Conservation (phyloP, 495 filamentous ascomycete genomes). For the Annulohypoxylon nitens region DNA sequence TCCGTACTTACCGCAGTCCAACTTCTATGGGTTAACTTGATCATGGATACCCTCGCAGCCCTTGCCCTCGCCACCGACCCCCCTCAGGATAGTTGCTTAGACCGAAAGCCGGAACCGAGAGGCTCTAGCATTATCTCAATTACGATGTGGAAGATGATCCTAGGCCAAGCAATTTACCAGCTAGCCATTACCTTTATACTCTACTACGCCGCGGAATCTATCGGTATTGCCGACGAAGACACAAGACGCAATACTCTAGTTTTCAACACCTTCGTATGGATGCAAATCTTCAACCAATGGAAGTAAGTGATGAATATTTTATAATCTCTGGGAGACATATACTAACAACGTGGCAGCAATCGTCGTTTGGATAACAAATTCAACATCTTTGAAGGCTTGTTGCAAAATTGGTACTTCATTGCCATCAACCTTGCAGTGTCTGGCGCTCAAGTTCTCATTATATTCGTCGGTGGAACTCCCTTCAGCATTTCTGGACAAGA, state of each 20-base stretch:
- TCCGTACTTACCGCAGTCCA: constrained; percentile 89
- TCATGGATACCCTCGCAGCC: constrained; percentile 94
- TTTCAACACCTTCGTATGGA: constrained; percentile 97
- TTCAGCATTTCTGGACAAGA: constrained; percentile 72
- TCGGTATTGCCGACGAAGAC: constrained; percentile 67
- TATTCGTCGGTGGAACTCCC: constrained; percentile 79
- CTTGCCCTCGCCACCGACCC: constrained; percentile 88
- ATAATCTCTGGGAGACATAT: not conserved
- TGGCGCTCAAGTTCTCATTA: constrained; percentile 82
- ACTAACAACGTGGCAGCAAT: constrained; percentile 67
- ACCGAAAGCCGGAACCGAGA: constrained; percentile 88
- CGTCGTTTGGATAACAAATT: constrained; percentile 88
- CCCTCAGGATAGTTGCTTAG: constrained; percentile 79
- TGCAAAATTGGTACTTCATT: constrained; percentile 83
- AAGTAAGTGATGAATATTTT: constrained; percentile 68
- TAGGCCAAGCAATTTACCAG: constrained; percentile 87
- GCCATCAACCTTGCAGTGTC: constrained; percentile 85
- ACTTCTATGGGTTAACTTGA: constrained; percentile 91
- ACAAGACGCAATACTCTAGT: constrained; percentile 77
- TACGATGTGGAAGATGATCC: constrained; percentile 97
- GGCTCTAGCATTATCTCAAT: constrained; percentile 80
- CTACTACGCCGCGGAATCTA: constrained; percentile 74
- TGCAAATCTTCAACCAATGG: constrained; percentile 97
- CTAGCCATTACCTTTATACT: constrained; percentile 81
- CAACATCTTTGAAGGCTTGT: constrained; percentile 89